Evolutionary conservation across 2,329 filamentous ascomycete species (phyloP).

Genomic region (Cryphonectria radicalis): DNA sequence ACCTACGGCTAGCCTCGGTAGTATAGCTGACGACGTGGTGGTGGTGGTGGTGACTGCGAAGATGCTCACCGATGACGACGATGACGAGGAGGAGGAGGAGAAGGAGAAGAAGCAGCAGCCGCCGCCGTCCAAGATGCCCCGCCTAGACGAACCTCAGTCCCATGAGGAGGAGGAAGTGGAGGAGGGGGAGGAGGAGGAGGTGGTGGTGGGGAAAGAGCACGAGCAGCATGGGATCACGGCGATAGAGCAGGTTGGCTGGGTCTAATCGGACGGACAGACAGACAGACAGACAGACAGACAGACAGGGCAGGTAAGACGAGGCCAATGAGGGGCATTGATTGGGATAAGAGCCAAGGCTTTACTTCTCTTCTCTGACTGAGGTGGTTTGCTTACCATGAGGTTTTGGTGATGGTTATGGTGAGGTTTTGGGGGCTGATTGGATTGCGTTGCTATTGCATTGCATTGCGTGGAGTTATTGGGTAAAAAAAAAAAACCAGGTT

Average conservation of each 20-base stretch:
- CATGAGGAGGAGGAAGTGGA: not conserved
- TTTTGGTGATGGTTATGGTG: not conserved
- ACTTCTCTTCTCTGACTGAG: no score
- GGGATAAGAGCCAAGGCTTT: no score
- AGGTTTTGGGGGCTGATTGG: not conserved
- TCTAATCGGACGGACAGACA: not conserved
- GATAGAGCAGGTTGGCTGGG: not conserved
- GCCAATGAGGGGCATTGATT: no score
- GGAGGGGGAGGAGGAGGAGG: no score
- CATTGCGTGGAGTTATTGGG: not conserved
- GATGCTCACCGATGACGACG: not conserved
- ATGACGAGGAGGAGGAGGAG: not conserved
- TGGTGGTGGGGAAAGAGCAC: no score
- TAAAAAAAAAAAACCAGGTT: no score
- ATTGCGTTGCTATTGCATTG: not conserved
- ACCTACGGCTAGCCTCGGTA: not conserved
- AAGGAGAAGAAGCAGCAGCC: not conserved
- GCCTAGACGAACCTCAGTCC: not conserved
- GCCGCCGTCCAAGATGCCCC: not conserved
- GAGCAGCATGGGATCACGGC: not conserved
- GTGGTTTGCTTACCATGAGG: not conserved
- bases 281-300: not conserved
- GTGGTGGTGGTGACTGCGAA: not conserved
- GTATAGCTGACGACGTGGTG: not conserved
- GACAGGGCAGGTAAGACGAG: not conserved